These are phyloP conservation scores for Leccinum obscurum DNA, from an alignment of 768 basidiomycete genomes.

Conservation along the genomic window DNA sequence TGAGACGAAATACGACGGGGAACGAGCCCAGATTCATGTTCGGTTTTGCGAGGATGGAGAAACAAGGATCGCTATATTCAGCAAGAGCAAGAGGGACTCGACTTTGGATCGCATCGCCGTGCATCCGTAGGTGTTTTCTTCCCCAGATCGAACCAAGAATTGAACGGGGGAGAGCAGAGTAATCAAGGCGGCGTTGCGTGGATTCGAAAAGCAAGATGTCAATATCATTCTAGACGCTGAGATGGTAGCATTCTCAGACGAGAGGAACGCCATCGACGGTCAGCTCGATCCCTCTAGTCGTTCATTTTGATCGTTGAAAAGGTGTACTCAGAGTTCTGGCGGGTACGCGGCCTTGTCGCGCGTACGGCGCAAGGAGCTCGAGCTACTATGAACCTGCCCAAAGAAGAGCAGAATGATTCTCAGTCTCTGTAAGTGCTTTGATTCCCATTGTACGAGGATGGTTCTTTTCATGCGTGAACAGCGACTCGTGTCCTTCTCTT, in stretches of 20 bases:
- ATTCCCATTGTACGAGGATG: slow-evolving; percentile 4
- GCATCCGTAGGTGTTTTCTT: slow-evolving; percentile 41
- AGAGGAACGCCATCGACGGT: slow-evolving; percentile 64
- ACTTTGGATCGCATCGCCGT: slow-evolving; percentile 73
- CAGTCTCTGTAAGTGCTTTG: slow-evolving; percentile 20
- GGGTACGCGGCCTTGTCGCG: slow-evolving; percentile 60
- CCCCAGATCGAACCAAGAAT: background rate
- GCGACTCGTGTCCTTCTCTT: slow-evolving; percentile 43
- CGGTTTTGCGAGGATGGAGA: slow-evolving; percentile 40
- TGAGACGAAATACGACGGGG: slow-evolving; percentile 94
- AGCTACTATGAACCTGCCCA: slow-evolving; percentile 25
- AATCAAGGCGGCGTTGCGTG: slow-evolving; percentile 59
- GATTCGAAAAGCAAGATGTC: slow-evolving; percentile 40
- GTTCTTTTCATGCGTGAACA: slow-evolving; percentile 12
- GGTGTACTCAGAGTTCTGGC: slow-evolving; percentile 66
- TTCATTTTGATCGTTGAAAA: slow-evolving; percentile 5
- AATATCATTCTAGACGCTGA: slow-evolving; percentile 77
- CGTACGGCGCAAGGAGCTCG: slow-evolving; percentile 58
- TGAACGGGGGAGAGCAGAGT: slow-evolving; percentile 39
- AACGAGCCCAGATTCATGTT: slow-evolving; percentile 91
- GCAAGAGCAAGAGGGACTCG: slow-evolving; percentile 85
- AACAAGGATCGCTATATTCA: slow-evolving; percentile 72
- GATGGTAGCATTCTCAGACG: slow-evolving; percentile 81
- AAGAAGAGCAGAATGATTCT: slow-evolving; percentile 20
- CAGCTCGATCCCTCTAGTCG: slow-evolving; percentile 23